Percentiles rank a stretch among this genome's conserved stretches.
phyloP scores from a whole-genome alignment of 306 rosid species.

The Ammopiptanthus mongolicus region DNA sequence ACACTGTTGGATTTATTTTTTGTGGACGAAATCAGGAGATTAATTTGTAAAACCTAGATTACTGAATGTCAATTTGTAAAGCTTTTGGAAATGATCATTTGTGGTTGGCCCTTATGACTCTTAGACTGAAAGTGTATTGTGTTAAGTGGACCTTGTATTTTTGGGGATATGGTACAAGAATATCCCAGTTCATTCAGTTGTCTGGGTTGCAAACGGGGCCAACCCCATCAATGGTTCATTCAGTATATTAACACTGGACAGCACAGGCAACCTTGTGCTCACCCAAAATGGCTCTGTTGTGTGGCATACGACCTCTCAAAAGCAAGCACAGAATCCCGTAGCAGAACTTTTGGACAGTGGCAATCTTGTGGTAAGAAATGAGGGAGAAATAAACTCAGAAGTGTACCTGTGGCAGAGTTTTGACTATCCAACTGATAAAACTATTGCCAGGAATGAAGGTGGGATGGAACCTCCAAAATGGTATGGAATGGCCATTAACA shows the following conservation, averaged over 20 bases:
- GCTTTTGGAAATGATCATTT: too few species aligned
- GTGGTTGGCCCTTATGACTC: too few species aligned
- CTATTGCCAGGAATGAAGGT: neutral
- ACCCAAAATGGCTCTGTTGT: neutral
- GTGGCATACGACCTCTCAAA: neutral
- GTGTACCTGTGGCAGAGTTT: neutral
- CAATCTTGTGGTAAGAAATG: neutral
- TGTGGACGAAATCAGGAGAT: too few species aligned
- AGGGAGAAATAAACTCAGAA: neutral
- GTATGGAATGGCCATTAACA: neutral
- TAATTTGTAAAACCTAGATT: too few species aligned
- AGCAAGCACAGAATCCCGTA: neutral
- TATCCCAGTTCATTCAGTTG: neutral
- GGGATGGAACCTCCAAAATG: neutral
- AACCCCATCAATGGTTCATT: neutral
- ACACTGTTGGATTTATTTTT: too few species aligned
- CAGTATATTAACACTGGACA: neutral
- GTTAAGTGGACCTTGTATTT: too few species aligned
- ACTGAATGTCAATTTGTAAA: too few species aligned
- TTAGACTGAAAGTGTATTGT: too few species aligned
- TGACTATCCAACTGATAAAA: neutral
- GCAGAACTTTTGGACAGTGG: neutral
- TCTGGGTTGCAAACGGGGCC: conserved; percentile 27
- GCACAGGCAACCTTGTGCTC: neutral
- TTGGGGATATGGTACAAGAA: conserved; percentile 27